phyloP scores from a whole-genome alignment of 257 asterid species.

The Striga asiatica region DNA sequence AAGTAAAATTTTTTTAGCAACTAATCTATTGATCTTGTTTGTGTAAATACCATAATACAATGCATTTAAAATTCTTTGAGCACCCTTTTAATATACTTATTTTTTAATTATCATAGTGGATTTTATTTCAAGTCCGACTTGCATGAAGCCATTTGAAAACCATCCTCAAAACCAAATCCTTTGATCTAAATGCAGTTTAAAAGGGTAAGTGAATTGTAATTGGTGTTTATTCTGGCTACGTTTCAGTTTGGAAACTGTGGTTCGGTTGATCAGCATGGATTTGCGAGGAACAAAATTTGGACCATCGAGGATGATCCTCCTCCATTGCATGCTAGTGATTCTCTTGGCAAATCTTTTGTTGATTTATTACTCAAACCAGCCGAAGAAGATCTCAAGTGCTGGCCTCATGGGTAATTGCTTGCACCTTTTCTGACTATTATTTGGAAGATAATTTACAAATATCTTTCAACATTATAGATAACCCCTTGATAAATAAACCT shows the following conservation, averaged over 20 bases:
- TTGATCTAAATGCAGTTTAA: background rate
- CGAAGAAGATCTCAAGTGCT: constrained; percentile 76
- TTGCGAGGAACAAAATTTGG: constrained; percentile 79
- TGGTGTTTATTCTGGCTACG: constrained; percentile 2
- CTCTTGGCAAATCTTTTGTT: constrained; percentile 56
- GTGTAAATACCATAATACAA: background rate
- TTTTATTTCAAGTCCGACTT: too few relatives aligned
- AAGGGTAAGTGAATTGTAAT: background rate
- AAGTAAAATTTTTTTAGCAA: too few relatives aligned
- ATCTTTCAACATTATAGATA: too few relatives aligned
- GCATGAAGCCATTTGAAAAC: too few relatives aligned
- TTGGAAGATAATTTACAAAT: too few relatives aligned
- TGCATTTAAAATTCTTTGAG: too few relatives aligned
- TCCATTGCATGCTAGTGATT: constrained; percentile 41
- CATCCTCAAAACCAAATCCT: background rate
- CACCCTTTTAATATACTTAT: too few relatives aligned
- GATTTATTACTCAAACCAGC: constrained; percentile 81
- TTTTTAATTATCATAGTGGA: background rate
- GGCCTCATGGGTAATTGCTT: constrained; percentile 65
- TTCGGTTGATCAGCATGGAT: constrained; percentile 75
- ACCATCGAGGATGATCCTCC: constrained; percentile 73
- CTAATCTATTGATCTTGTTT: too few relatives aligned
- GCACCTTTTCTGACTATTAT: background rate
- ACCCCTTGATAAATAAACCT: too few relatives aligned
- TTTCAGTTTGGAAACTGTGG: constrained; percentile 62